A percentile compares a stretch with the other conserved stretches of the same genome.
Evolutionary conservation across 768 basidiomycete genomes (phyloP).

Genomic region (Leccinellum luteum): DNA sequence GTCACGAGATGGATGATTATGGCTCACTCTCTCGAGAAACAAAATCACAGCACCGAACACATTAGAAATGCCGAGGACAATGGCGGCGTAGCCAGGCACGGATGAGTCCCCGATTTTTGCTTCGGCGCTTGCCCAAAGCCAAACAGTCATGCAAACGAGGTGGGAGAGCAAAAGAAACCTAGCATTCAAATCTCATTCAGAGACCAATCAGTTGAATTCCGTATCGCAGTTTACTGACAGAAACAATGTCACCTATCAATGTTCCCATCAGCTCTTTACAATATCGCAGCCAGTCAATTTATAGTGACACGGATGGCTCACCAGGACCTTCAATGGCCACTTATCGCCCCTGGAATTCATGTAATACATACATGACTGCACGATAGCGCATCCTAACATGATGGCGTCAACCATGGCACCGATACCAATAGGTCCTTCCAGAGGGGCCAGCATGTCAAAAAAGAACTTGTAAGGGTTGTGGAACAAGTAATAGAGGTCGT

Average conservation of each 20-base stretch:
- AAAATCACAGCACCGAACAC: conserved; percentile 10
- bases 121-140: conserved; percentile 20
- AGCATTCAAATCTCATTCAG: conserved; percentile 6
- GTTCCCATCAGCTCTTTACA: not conserved
- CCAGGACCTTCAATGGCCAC: conserved; percentile 16
- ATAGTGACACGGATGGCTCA: conserved; percentile 7
- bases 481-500: not conserved
- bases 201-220: not conserved
- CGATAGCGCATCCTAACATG: conserved; percentile 23
- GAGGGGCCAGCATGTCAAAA: conserved; percentile 17
- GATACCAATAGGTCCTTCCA: conserved; percentile 25
- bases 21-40: conserved; percentile 18
- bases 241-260: conserved; percentile 16
- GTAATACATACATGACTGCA: conserved; percentile 29
- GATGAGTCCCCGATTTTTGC: not conserved
- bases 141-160: conserved; percentile 14
- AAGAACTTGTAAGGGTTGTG: not conserved
- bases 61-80: conserved; percentile 20
- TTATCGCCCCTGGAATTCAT: conserved; percentile 13
- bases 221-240: conserved; percentile 12
- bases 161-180: conserved; percentile 19
- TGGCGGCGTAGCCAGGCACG: conserved; percentile 10
- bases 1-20: not conserved
- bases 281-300: not conserved
- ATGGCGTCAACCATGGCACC: conserved; percentile 22